Conservation (phyloP, 2,329 filamentous ascomycete species). For the Parascedosporium putredinis region DNA sequence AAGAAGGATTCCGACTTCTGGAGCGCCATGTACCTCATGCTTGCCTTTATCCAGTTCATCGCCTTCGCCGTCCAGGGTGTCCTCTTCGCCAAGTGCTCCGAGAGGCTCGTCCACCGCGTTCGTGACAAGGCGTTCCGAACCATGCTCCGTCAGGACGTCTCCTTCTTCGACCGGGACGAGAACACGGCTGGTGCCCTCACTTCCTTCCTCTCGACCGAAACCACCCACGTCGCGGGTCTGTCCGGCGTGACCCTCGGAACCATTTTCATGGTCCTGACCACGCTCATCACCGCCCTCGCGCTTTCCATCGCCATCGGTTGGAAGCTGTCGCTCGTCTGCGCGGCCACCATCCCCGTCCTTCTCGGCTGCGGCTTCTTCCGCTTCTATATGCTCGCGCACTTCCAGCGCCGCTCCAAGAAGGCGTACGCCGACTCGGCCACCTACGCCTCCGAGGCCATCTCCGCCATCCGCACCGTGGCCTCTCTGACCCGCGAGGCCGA, state of each 20-base stretch:
- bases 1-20: conserved; percentile 71
- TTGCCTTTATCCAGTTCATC: conserved; percentile 64
- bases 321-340: conserved; percentile 80
- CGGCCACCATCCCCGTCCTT: conserved; percentile 65
- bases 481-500: conserved; percentile 80
- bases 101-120: conserved; percentile 72
- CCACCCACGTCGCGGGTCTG: conserved; percentile 78
- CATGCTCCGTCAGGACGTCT: conserved; percentile 85
- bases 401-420: conserved; percentile 66
- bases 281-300: conserved; percentile 62
- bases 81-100: conserved; percentile 76
- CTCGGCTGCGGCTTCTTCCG: conserved; percentile 77
- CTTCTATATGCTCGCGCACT: conserved; percentile 73
- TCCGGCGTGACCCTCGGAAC: conserved; percentile 83
- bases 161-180: conserved; percentile 82
- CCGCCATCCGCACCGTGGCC: conserved; percentile 86
- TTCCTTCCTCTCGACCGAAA: conserved; percentile 79
- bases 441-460: conserved; percentile 88
- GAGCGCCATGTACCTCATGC: conserved; percentile 79
- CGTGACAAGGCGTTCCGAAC: conserved; percentile 73
- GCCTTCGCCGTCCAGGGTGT: conserved; percentile 59
- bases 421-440: conserved; percentile 73
- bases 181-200: conserved; percentile 85
- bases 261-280: conserved; percentile 69
- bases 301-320: conserved; percentile 69